Evolutionary conservation across 441 rosid genomes (phyloP).

Genomic region (Hura crepitans): DNA sequence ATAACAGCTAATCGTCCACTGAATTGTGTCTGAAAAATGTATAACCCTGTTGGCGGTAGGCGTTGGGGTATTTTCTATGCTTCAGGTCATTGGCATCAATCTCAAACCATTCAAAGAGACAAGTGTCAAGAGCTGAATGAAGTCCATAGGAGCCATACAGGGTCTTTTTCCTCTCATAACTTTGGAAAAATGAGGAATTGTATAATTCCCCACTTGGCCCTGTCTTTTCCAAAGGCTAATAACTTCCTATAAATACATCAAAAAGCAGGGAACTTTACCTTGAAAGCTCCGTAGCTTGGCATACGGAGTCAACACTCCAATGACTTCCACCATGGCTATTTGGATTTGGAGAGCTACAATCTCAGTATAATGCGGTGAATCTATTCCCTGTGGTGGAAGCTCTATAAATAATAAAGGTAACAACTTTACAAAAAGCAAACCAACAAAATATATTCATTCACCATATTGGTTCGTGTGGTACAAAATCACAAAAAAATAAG

Average conservation of each 20-base stretch:
- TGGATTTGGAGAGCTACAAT: constrained; percentile 5
- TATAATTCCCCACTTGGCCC: not conserved
- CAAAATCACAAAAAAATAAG: not conserved
- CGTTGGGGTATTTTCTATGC: no score
- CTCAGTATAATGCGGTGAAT: constrained; percentile 9
- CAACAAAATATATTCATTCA: not conserved
- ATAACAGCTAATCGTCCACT: no score
- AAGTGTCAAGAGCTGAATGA: not conserved
- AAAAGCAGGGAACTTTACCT: not conserved
- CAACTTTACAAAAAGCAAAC: constrained; percentile 19
- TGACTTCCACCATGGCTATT: not conserved
- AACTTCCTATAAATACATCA: not conserved
- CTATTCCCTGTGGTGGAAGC: constrained; percentile 17
- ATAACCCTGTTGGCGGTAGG: no score
- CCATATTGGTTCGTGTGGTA: not conserved
- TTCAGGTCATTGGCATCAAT: not conserved
- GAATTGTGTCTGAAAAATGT: no score
- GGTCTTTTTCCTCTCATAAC: no score
- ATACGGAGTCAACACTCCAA: not conserved
- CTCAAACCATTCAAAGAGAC: not conserved
- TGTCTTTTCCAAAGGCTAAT: constrained; percentile 1
- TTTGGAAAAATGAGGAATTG: not conserved
- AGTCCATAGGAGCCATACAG: not conserved
- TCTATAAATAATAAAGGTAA: constrained; percentile 11
- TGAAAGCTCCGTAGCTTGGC: not conserved